Evolutionary conservation across 768 basidiomycete species (phyloP), one percentile per base, ranked within the genome.

Genomic region (Kwoniella botswanensis): DNA sequence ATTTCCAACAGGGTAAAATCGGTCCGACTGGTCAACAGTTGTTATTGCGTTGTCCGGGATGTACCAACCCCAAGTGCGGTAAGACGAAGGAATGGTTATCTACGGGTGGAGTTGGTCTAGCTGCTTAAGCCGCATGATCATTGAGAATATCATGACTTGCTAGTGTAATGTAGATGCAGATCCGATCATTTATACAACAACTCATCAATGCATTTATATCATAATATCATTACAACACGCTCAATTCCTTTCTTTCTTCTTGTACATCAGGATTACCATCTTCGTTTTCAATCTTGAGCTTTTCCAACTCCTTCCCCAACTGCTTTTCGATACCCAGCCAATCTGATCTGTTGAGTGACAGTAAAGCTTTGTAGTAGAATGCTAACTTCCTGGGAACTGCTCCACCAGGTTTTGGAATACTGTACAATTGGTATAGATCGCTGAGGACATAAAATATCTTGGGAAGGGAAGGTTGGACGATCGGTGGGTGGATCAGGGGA

Each of bases 21-120:
- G 89, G 89, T 4, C 89, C 90, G 13, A 88, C 89, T 52, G 92
- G 91, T 75, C 85, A 89, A 41, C 96, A 98, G 85, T 85, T 98
- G 84, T 86, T 86, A 18, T 87, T 99, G 66, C 88, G 96, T 72
- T 99, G 97, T 85, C 97, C 94, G 3, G 93, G 93, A 0, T 99
- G 97, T 85, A 92, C 88, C 62, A 96, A 95, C 79, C 88, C 88
- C 66, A 92, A 91, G 29, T 99, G 97, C 82, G 89, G 87, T 21
- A 86, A 91, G 71, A 91, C 93, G 76, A 98, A 98, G 85, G 88
- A 87, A 70, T 98, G 93, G 92, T 93, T 99, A 83, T 88, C 89
- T 59, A 88, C 88, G 69, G 92, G 92, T 10, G 94, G 93, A 3
- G 74, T 68, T 35, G 72, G 64, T 44, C 61, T 66, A 12, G 18